Percentiles rank a stretch among this genome's conserved stretches.
phyloP scores from a whole-genome alignment of 257 asterid genomes.

The Cinchona pubescens region DNA sequence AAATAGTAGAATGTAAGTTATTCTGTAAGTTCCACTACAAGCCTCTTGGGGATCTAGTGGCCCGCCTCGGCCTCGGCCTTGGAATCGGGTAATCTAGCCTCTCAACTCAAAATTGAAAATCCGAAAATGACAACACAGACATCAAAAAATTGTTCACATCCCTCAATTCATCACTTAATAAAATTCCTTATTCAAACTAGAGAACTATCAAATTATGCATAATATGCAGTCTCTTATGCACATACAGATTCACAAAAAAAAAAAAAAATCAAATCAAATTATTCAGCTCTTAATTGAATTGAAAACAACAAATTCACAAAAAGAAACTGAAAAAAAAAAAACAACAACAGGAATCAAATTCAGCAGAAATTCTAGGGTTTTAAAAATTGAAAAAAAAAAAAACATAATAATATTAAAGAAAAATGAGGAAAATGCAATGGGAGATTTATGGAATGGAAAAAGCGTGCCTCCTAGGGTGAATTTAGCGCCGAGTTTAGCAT shows the following conservation, averaged over 20 bases:
- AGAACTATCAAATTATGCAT: neutral
- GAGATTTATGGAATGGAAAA: neutral
- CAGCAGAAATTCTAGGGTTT: neutral
- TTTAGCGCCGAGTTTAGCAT: constrained; percentile 90
- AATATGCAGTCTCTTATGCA: too few species aligned
- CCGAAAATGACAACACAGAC: neutral
- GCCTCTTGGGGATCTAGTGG: too few species aligned
- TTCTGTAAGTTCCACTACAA: too few species aligned
- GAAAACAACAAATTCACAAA: neutral
- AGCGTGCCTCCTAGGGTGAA: constrained; percentile 69
- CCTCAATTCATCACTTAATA: neutral
- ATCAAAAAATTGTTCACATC: neutral
- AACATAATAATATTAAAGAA: neutral
- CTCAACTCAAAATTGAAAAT: neutral
- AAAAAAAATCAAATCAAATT: too few species aligned
- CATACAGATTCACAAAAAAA: too few species aligned
- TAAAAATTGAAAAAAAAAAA: neutral
- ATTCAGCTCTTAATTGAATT: too few species aligned
- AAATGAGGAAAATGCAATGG: neutral
- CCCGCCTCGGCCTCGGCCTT: too few species aligned
- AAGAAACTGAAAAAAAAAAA: neutral
- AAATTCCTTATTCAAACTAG: neutral
- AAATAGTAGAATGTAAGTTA: too few species aligned
- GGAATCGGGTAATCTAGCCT: neutral
- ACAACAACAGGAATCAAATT: neutral